These are phyloP conservation scores for Lentinula detonsa DNA, from an alignment of 768 basidiomycete species.

Conservation along the genomic window DNA sequence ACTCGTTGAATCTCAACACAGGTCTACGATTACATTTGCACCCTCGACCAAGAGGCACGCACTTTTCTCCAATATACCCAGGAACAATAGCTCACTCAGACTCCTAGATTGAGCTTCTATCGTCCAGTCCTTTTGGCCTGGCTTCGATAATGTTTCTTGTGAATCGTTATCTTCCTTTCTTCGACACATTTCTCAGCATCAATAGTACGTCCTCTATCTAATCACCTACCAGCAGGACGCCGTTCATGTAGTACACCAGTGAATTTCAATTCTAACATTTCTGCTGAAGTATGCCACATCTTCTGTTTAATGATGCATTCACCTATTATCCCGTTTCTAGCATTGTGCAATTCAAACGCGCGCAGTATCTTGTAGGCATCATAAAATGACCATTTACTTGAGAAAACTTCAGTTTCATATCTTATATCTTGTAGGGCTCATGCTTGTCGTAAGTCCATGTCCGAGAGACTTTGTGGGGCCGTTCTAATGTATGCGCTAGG, in stretches of 20 bases:
- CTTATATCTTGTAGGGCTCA: background rate
- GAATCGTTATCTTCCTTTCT: constrained; percentile 26
- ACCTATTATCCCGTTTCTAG: background rate
- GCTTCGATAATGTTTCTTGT: constrained; percentile 19
- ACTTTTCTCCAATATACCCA: too few relatives aligned
- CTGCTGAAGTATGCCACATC: background rate
- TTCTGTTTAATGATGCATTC: background rate
- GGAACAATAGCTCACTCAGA: background rate
- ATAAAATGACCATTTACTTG: too few relatives aligned
- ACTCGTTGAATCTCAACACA: background rate
- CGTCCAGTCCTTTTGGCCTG: constrained; percentile 16
- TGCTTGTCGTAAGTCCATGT: background rate
- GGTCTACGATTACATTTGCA: constrained; percentile 3
- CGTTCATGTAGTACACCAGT: background rate
- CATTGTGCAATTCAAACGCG: background rate
- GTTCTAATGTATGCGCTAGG: background rate
- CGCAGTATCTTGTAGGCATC: background rate
- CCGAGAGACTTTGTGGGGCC: too few relatives aligned
- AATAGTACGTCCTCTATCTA: background rate
- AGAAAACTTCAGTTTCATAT: too few relatives aligned
- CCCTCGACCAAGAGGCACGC: background rate
- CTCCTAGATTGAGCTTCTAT: constrained; percentile 18
- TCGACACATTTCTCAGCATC: constrained; percentile 18
- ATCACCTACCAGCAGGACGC: background rate
- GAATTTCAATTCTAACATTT: background rate